Evolutionary conservation across 2,329 filamentous ascomycete genomes (phyloP).

Genomic region (Aaosphaeria arxii): DNA sequence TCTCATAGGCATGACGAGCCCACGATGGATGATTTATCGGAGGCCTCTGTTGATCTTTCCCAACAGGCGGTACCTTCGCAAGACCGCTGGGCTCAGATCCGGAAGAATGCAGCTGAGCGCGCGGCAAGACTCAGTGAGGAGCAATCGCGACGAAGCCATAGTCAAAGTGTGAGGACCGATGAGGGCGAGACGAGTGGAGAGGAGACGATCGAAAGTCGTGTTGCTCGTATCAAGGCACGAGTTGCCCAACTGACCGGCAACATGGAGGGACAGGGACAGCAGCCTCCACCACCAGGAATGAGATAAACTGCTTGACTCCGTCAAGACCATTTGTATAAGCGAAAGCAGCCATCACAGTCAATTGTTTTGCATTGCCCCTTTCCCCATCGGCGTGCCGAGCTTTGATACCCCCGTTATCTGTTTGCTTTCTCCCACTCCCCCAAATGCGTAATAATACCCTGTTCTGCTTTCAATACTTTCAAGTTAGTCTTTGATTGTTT

Average conservation of each 20-base stretch:
- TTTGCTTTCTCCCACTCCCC: slow-evolving; percentile 1
- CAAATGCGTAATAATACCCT: too few relatives aligned
- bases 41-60: slow-evolving; percentile 40
- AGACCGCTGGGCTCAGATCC: slow-evolving; percentile 93
- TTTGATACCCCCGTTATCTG: slow-evolving; percentile 24
- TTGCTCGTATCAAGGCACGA: slow-evolving; percentile 95
- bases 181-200: slow-evolving; percentile 92
- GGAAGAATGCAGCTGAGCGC: slow-evolving; percentile 87
- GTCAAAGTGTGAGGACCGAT: slow-evolving; percentile 60
- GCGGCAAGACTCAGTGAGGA: slow-evolving; percentile 67
- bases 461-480: too few relatives aligned
- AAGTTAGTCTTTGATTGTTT: too few relatives aligned
- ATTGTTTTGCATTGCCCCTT: too few relatives aligned
- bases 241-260: slow-evolving; percentile 85
- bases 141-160: slow-evolving; percentile 55
- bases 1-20: slow-evolving; percentile 2
- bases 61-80: slow-evolving; percentile 44
- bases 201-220: slow-evolving; percentile 94
- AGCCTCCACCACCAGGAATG: not conserved
- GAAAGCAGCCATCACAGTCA: too few relatives aligned
- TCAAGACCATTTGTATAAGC: too few relatives aligned
- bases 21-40: slow-evolving; percentile 36
- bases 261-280: slow-evolving; percentile 18
- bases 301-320: too few relatives aligned
- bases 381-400: too few relatives aligned